phyloP scores from a whole-genome alignment of 495 filamentous ascomycete species.

The Letharia columbiana region DNA sequence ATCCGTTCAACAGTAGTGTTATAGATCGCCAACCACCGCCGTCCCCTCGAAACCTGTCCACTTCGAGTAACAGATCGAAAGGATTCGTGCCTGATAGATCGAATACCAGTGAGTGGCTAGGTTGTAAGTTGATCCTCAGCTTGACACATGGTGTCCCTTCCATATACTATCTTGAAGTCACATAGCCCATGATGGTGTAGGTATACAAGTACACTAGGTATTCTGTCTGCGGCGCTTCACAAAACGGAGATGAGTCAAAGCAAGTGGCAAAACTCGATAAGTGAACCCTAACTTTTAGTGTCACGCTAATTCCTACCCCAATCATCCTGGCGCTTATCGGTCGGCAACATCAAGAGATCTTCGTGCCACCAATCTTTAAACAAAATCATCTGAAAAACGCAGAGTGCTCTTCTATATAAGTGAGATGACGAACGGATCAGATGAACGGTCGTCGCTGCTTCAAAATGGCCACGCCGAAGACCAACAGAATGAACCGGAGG shows the following conservation, averaged over 20 bases:
- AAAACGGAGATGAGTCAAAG: too few relatives aligned
- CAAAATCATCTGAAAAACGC: background rate
- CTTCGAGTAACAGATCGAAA: background rate
- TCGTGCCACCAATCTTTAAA: background rate
- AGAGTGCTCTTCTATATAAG: background rate
- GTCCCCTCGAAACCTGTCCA: background rate
- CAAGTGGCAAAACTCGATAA: background rate
- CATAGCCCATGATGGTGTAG: background rate
- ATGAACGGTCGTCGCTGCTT: slow-evolving; percentile 19
- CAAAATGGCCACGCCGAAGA: slow-evolving; percentile 9
- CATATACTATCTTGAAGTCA: background rate
- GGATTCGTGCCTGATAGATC: background rate
- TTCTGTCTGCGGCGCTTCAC: too few relatives aligned
- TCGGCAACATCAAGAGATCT: background rate
- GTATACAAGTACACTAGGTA: too few relatives aligned
- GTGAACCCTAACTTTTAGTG: background rate
- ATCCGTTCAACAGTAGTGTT: background rate
- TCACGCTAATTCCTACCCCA: background rate
- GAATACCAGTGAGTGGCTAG: background rate
- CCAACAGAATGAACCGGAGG: slow-evolving; percentile 13
- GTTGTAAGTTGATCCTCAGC: background rate
- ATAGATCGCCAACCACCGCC: background rate
- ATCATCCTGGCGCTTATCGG: background rate
- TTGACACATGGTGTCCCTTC: background rate
- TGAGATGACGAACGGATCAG: slow-evolving; percentile 2